A percentile compares a stretch with the other conserved stretches of the same genome.
phyloP scores from a whole-genome alignment of 2,329 filamentous ascomycete species.

The Mycosphaerelloides madeirae region DNA sequence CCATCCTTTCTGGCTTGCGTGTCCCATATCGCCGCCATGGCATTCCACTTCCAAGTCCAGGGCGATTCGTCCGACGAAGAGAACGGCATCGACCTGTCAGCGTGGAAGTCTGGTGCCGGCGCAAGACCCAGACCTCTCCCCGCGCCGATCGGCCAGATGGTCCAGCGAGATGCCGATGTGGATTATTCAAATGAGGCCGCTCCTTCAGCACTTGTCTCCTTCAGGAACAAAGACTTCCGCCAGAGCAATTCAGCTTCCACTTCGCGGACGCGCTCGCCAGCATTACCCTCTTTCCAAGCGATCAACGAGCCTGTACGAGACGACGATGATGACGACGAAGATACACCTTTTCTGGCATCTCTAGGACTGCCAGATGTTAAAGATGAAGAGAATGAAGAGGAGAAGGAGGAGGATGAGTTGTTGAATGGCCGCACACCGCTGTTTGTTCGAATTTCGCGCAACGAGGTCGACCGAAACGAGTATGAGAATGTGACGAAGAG shows the following conservation, averaged over 20 bases:
- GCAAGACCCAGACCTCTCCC: constrained; percentile 3
- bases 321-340: background rate
- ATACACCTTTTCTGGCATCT: background rate
- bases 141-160: constrained; percentile 23
- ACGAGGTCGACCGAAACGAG: constrained; percentile 16
- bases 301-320: constrained; percentile 12
- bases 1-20: too few species aligned
- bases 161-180: constrained; percentile 4
- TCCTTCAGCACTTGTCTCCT: constrained; percentile 8
- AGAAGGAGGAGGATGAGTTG: background rate
- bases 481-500: constrained; percentile 27
- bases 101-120: constrained; percentile 24
- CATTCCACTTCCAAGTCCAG: constrained; percentile 24
- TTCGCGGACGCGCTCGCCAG: constrained; percentile 5
- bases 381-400: constrained; percentile 3
- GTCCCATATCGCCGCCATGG: constrained; percentile 14
- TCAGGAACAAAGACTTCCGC: constrained; percentile 9
- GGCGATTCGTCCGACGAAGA: constrained; percentile 29
- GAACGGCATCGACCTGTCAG: constrained; percentile 21
- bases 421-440: background rate
- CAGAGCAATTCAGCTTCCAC: constrained; percentile 5
- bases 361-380: too few species aligned
- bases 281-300: constrained; percentile 12
- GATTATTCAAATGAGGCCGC: constrained; percentile 11
- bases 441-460: constrained; percentile 14